phyloP scores from a whole-genome alignment of 371 early-diverging fungal species.

The Circinella minor region DNA sequence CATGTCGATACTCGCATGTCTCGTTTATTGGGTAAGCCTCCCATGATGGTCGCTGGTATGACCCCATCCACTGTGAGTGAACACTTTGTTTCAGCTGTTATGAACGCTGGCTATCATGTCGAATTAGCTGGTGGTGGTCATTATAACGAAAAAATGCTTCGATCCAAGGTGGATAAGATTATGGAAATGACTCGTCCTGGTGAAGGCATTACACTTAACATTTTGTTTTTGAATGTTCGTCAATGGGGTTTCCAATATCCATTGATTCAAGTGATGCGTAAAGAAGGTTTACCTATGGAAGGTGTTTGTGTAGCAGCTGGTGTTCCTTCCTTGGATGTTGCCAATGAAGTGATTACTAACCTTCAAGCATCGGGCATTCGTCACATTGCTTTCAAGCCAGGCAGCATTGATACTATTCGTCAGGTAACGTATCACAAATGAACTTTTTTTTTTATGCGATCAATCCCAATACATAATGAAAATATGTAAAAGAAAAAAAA shows the following conservation, averaged over 20 bases:
- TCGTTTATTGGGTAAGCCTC: constrained; percentile 88
- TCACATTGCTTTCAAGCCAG: constrained; percentile 94
- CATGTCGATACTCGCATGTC: constrained; percentile 92
- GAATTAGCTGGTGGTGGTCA: constrained; percentile 97
- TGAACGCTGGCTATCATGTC: constrained; percentile 94
- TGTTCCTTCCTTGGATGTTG: constrained; percentile 92
- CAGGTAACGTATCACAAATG: constrained; percentile 43
- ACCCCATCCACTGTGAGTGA: constrained; percentile 84
- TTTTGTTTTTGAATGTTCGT: constrained; percentile 91
- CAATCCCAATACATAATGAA: not conserved
- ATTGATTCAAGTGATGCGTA: constrained; percentile 83
- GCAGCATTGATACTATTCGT: constrained; percentile 83
- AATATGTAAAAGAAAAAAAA: too few species aligned
- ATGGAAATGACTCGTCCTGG: constrained; percentile 82
- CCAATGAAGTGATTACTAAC: constrained; percentile 81
- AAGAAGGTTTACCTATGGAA: constrained; percentile 92
- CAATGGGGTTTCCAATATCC: constrained; percentile 98
- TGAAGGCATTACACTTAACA: constrained; percentile 89
- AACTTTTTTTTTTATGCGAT: too few species aligned
- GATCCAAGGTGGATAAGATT: constrained; percentile 81
- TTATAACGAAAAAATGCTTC: constrained; percentile 84
- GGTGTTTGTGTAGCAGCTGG: constrained; percentile 93
- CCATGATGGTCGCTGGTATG: constrained; percentile 92
- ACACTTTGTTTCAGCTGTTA: constrained; percentile 82
- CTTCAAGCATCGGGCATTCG: constrained; percentile 84